These are phyloP conservation scores for Conidiobolus incongruus DNA, from an alignment of 371 early-diverging fungal genomes.

Conservation along the genomic window DNA sequence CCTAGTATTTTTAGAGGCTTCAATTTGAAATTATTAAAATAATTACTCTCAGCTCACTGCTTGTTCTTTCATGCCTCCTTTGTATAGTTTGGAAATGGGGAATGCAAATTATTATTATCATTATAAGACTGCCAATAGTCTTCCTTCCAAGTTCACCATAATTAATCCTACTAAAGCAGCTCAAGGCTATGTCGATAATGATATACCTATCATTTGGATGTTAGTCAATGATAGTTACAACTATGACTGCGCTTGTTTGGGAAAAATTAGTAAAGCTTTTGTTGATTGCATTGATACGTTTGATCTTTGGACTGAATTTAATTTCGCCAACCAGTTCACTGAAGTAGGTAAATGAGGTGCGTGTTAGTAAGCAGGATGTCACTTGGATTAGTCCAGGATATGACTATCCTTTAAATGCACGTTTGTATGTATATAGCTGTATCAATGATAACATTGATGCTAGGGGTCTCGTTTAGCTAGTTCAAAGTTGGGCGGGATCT, in stretches of 20 bases:
- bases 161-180: neutral
- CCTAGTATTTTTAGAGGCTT: too few species aligned
- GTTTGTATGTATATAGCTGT: neutral
- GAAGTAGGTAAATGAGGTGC: too few species aligned
- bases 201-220: neutral
- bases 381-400: too few species aligned
- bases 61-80: too few species aligned
- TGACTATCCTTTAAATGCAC: neutral
- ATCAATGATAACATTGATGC: neutral
- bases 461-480: neutral
- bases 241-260: neutral
- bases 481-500: neutral
- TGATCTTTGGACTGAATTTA: neutral
- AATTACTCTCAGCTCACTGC: too few species aligned
- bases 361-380: too few species aligned
- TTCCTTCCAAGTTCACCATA: neutral
- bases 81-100: too few species aligned
- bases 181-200: neutral
- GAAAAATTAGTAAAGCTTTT: neutral
- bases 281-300: neutral
- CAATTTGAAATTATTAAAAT: too few species aligned
- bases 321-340: too few species aligned
- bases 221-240: slow-evolving; percentile 1
- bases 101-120: neutral
- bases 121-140: neutral